phyloP scores from a whole-genome alignment of 208 protist species.

The Crithidia bombi region DNA sequence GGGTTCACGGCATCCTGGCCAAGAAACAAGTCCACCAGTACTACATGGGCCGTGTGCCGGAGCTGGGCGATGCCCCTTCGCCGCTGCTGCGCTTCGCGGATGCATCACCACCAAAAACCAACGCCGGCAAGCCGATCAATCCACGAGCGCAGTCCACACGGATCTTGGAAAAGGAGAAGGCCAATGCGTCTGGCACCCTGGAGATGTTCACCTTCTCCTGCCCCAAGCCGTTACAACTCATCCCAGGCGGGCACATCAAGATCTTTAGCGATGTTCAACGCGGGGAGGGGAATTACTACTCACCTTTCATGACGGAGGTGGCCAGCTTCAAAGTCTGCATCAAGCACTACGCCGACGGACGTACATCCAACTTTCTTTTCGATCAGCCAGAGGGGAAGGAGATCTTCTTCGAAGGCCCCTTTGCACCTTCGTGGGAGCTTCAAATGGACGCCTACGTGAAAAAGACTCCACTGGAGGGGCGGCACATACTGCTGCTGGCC shows the following conservation, averaged over 20 bases:
- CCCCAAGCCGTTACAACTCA: conserved; percentile 33
- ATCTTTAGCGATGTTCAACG: conserved; percentile 38
- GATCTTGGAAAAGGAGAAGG: conserved; percentile 36
- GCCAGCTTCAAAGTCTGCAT: conserved; percentile 66
- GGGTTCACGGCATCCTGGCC: conserved; percentile 64
- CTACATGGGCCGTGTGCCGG: conserved; percentile 45
- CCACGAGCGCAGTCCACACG: conserved; percentile 21
- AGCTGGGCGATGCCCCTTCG: conserved; percentile 3
- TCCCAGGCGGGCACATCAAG: conserved; percentile 64
- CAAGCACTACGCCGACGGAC: conserved; percentile 50
- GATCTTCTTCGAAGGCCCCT: conserved; percentile 62
- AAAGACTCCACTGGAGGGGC: conserved; percentile 6
- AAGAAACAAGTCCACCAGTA: conserved; percentile 44
- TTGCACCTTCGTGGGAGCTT: conserved; percentile 52
- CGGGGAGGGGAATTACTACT: conserved; percentile 48
- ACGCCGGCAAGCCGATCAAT: background rate
- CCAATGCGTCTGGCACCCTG: conserved; percentile 21
- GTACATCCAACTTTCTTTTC: conserved; percentile 52
- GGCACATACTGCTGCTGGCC: conserved; percentile 66
- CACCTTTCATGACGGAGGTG: conserved; percentile 47
- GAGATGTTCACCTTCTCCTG: conserved; percentile 58
- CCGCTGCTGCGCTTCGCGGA: conserved; percentile 21
- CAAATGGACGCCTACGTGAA: conserved; percentile 43
- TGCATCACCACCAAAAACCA: background rate
- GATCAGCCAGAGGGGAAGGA: conserved; percentile 41